Conservation (phyloP, 2,329 filamentous ascomycete species). For the Colletotrichum lentis region DNA sequence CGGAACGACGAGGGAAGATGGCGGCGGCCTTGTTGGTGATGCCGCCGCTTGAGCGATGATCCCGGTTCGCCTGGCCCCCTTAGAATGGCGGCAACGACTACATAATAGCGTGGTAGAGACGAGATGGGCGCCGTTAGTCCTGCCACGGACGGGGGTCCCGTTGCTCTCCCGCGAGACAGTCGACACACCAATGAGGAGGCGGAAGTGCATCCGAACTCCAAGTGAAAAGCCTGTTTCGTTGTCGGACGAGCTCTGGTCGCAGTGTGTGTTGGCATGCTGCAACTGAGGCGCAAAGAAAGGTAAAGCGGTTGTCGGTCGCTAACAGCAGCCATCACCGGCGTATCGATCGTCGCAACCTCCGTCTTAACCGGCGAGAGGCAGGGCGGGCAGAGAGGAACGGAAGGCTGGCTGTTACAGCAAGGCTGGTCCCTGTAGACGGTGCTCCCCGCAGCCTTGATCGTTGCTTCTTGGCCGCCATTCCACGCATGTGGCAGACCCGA, state of each 20-base stretch:
- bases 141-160: constrained; percentile 11
- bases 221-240: constrained; percentile 33
- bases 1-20: constrained; percentile 14
- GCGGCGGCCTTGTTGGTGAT: constrained; percentile 30
- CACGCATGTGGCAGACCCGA: constrained; percentile 30
- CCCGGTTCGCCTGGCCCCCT: constrained; percentile 21
- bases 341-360: constrained; percentile 15
- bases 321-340: constrained; percentile 24
- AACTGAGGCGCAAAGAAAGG: neutral
- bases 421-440: constrained; percentile 32
- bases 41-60: constrained; percentile 32
- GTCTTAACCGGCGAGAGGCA: constrained; percentile 5
- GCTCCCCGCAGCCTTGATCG: constrained; percentile 19
- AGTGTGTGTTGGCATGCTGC: neutral
- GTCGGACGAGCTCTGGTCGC: constrained; percentile 15
- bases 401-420: constrained; percentile 23
- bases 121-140: constrained; percentile 30
- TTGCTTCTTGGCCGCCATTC: constrained; percentile 31
- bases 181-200: constrained; percentile 25
- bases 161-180: constrained; percentile 20
- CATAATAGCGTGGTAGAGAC: constrained; percentile 14
- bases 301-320: constrained; percentile 5
- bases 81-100: neutral
- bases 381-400: neutral
- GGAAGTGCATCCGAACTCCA: constrained; percentile 14